Evolutionary conservation across 305 asterid genomes (phyloP).

Genomic region (Caryopteris hybrid): DNA sequence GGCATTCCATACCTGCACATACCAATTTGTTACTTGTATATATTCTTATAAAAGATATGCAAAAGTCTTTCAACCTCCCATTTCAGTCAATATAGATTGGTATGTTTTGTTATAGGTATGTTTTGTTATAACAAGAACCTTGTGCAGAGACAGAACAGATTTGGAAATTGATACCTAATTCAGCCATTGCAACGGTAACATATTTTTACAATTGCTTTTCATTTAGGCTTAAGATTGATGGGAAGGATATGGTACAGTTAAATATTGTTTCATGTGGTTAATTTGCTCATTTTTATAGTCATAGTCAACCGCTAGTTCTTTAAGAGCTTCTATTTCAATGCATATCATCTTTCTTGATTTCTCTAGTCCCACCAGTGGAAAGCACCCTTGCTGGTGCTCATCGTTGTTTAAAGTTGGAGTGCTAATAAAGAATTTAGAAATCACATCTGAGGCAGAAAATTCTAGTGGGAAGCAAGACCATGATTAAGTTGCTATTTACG

Average conservation of each 20-base stretch:
- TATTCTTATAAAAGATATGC: not conserved
- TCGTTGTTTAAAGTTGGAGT: not conserved
- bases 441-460: not conserved
- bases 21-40: not conserved
- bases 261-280: not conserved
- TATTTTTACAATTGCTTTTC: not conserved
- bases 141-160: not conserved
- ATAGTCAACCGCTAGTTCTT: not conserved
- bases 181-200: not conserved
- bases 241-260: not conserved
- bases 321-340: not conserved
- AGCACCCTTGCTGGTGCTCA: not conserved
- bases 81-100: not conserved
- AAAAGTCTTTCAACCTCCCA: not conserved
- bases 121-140: too few relatives aligned
- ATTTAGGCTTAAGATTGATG: not conserved
- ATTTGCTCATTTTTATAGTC: not conserved
- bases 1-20: conserved; percentile 90
- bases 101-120: not conserved
- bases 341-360: not conserved
- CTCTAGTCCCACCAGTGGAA: not conserved
- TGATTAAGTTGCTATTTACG: not conserved
- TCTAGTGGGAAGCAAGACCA: not conserved
- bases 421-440: not conserved
- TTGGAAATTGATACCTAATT: not conserved